Percentiles rank a stretch among this genome's conserved stretches.
Conservation (phyloP, 2,329 filamentous ascomycete genomes). For the Fusarium sp. region DNA sequence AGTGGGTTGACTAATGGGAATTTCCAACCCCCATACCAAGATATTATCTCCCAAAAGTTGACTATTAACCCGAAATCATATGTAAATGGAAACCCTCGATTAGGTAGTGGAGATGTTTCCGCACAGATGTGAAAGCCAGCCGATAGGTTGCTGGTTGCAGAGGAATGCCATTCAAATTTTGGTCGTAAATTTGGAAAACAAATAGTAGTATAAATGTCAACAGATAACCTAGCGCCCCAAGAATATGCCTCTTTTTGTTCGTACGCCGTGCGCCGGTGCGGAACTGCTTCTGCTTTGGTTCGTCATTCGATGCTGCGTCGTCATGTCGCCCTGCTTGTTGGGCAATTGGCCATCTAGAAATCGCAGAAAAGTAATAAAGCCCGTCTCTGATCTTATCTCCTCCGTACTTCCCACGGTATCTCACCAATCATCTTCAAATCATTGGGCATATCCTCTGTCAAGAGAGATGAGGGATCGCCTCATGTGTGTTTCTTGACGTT, state of each 20-base stretch:
- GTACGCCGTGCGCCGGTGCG: slow-evolving; percentile 53
- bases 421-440: slow-evolving; percentile 38
- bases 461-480: slow-evolving; percentile 37
- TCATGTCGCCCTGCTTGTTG: slow-evolving; percentile 43
- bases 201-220: slow-evolving; percentile 48
- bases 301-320: slow-evolving; percentile 48
- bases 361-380: slow-evolving; percentile 40
- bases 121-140: not conserved
- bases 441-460: slow-evolving; percentile 34
- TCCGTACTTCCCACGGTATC: slow-evolving; percentile 35
- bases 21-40: not conserved
- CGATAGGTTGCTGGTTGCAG: not conserved
- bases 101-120: slow-evolving; percentile 8
- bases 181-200: slow-evolving; percentile 36
- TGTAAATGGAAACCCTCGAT: not conserved
- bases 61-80: not conserved
- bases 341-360: slow-evolving; percentile 41
- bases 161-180: slow-evolving; percentile 28
- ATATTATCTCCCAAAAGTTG: not conserved
- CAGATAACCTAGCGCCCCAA: slow-evolving; percentile 50
- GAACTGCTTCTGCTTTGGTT: slow-evolving; percentile 46
- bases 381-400: slow-evolving; percentile 24
- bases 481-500: slow-evolving; percentile 31
- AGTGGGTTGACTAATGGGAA: not conserved
- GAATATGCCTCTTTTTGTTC: slow-evolving; percentile 50